Percentiles rank a stretch among this genome's conserved stretches.
Conservation (phyloP, 2,329 filamentous ascomycete genomes). For the Aspergillus nomiae region DNA sequence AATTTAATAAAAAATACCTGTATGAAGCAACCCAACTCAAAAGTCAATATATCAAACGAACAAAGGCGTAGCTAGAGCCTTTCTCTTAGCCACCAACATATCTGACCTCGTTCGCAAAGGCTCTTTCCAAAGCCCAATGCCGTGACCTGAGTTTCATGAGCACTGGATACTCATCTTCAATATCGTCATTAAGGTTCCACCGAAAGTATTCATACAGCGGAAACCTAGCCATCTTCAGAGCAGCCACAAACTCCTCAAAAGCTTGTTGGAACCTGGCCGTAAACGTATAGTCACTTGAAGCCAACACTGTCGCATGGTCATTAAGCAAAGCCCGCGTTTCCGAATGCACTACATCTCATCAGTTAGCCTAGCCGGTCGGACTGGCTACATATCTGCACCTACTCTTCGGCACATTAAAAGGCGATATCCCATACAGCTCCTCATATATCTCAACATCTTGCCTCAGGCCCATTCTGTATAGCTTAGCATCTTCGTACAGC, state of each 20-base stretch:
- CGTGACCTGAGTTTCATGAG: not conserved
- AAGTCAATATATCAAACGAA: too few relatives aligned
- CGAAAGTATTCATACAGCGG: not conserved
- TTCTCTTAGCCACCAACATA: not conserved
- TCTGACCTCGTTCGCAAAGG: not conserved
- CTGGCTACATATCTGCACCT: not conserved
- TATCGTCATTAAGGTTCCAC: not conserved
- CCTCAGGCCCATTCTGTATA: not conserved
- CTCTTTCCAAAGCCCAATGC: not conserved
- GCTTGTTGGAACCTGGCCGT: not conserved
- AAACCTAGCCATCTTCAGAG: not conserved
- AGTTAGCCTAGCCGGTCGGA: not conserved
- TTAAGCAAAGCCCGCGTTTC: not conserved
- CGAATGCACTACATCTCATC: not conserved
- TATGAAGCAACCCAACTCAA: not conserved
- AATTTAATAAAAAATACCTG: not conserved
- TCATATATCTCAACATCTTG: not conserved
- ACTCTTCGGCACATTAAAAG: not conserved
- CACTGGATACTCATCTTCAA: not conserved
- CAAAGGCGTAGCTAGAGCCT: too few relatives aligned
- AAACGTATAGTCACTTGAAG: not conserved
- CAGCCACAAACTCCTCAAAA: not conserved
- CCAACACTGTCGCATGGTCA: not conserved
- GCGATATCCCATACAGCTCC: not conserved
- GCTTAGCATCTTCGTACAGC: not conserved